A percentile compares a stretch with the other conserved stretches of the same genome.
Evolutionary conservation across 2,329 filamentous ascomycete species (phyloP).

Genomic region (Hypoxylon rubiginosum): DNA sequence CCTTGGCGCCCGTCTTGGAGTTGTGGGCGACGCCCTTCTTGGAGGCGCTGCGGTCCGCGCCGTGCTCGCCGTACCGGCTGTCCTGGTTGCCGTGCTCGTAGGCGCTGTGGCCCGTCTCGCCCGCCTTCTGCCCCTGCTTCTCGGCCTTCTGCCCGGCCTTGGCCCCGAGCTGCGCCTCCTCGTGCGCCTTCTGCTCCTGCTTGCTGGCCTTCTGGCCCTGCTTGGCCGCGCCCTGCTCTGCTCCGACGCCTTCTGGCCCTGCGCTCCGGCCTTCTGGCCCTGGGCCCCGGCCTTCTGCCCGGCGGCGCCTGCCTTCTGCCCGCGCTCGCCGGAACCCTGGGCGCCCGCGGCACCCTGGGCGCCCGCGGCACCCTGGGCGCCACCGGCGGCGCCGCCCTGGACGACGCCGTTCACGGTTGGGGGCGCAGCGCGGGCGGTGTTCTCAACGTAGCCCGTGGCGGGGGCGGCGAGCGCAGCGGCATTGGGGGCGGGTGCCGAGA

Average conservation of each 20-base stretch:
- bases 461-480: constrained; percentile 15
- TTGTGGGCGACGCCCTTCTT: constrained; percentile 36
- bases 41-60: constrained; percentile 31
- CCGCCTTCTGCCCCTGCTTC: constrained; percentile 8
- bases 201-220: constrained; percentile 7
- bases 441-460: constrained; percentile 2
- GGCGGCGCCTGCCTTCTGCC: constrained; percentile 4
- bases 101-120: constrained; percentile 13
- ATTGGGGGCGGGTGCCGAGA: constrained; percentile 7
- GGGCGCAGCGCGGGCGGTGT: constrained; percentile 2
- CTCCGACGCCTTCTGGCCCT: background rate
- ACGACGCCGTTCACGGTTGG: background rate
- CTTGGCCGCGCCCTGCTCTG: background rate
- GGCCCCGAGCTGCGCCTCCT: background rate
- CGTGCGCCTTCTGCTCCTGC: constrained; percentile 4
- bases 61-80: constrained; percentile 23
- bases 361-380: too few relatives aligned
- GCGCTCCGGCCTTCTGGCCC: constrained; percentile 11
- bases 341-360: constrained; percentile 7
- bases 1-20: constrained; percentile 31
- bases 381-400: too few relatives aligned
- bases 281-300: constrained; percentile 4
- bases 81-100: constrained; percentile 23
- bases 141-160: constrained; percentile 10
- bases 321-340: constrained; percentile 1